These are phyloP conservation scores for Dactylellina cionopaga DNA, from an alignment of 2,329 filamentous ascomycete genomes.

Conservation along the genomic window DNA sequence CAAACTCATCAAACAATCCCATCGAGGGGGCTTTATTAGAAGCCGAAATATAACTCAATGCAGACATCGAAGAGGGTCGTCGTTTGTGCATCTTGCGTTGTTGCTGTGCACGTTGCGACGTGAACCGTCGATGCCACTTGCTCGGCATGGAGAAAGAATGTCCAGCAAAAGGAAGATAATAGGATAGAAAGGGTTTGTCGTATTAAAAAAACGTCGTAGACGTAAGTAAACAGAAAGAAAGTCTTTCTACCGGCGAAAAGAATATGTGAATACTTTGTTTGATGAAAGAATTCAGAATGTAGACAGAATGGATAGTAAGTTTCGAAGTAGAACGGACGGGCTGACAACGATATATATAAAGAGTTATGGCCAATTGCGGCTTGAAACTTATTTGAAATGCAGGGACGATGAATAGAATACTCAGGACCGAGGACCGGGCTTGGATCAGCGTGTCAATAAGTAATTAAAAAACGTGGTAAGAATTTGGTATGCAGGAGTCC, in stretches of 20 bases:
- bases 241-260: slow-evolving; percentile 39
- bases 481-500: slow-evolving; percentile 24
- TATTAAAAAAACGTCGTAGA: slow-evolving; percentile 12
- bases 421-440: slow-evolving; percentile 28
- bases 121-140: slow-evolving; percentile 49
- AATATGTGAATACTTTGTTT: slow-evolving; percentile 48
- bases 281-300: slow-evolving; percentile 53
- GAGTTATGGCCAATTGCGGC: slow-evolving; percentile 15
- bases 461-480: slow-evolving; percentile 50
- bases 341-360: slow-evolving; percentile 47
- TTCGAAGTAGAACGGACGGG: slow-evolving; percentile 32
- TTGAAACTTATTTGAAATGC: slow-evolving; percentile 48
- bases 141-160: slow-evolving; percentile 49
- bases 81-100: slow-evolving; percentile 49
- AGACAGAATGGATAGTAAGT: slow-evolving; percentile 39
- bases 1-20: slow-evolving; percentile 50
- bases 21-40: slow-evolving; percentile 3
- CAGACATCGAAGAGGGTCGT: slow-evolving; percentile 27
- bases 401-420: slow-evolving; percentile 27
- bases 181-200: neutral
- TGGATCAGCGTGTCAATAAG: slow-evolving; percentile 48
- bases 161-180: slow-evolving; percentile 26
- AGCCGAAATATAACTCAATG: slow-evolving; percentile 14
- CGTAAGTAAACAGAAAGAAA: slow-evolving; percentile 11
- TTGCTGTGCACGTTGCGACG: slow-evolving; percentile 47